Percentiles rank a stretch among this genome's conserved stretches.
These are phyloP conservation scores for Collariella sp. DNA, from an alignment of 495 filamentous ascomycete species.

Conservation along the genomic window DNA sequence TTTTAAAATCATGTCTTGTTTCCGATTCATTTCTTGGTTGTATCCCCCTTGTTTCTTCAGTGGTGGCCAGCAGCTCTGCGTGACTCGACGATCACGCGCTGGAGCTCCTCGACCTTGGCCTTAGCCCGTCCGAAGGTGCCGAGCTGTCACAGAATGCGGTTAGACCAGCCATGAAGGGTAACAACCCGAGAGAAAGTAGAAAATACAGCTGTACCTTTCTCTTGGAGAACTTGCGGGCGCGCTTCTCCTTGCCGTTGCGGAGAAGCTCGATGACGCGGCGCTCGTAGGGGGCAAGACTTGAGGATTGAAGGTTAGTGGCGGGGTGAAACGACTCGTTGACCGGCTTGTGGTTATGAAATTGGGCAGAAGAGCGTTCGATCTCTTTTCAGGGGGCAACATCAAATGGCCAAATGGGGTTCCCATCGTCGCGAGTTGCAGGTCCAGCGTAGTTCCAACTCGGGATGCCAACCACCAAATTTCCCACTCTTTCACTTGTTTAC, in stretches of 20 bases:
- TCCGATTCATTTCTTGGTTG: too few relatives aligned
- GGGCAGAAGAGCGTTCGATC: too few relatives aligned
- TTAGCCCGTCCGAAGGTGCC: constrained; percentile 96
- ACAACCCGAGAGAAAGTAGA: neutral
- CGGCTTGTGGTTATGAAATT: too few relatives aligned
- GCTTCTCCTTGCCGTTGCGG: constrained; percentile 98
- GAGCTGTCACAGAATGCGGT: constrained; percentile 47
- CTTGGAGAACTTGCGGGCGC: constrained; percentile 97
- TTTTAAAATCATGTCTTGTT: too few relatives aligned
- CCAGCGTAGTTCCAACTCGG: too few relatives aligned
- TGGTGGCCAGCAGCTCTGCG: constrained; percentile 70
- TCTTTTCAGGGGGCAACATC: too few relatives aligned
- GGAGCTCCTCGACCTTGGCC: constrained; percentile 97
- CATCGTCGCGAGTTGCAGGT: too few relatives aligned
- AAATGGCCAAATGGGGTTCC: too few relatives aligned
- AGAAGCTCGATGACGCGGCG: constrained; percentile 97
- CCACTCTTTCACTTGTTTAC: too few relatives aligned
- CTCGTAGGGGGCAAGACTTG: constrained; percentile 82
- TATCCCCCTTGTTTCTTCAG: too few relatives aligned
- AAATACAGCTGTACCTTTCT: constrained; percentile 64
- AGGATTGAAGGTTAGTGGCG: neutral
- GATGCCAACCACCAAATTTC: too few relatives aligned
- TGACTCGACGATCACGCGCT: constrained; percentile 92
- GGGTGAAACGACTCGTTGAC: neutral
- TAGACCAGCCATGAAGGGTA: neutral